phyloP scores from a whole-genome alignment of 1,284 basidiomycete species.

The Malassezia equina region DNA sequence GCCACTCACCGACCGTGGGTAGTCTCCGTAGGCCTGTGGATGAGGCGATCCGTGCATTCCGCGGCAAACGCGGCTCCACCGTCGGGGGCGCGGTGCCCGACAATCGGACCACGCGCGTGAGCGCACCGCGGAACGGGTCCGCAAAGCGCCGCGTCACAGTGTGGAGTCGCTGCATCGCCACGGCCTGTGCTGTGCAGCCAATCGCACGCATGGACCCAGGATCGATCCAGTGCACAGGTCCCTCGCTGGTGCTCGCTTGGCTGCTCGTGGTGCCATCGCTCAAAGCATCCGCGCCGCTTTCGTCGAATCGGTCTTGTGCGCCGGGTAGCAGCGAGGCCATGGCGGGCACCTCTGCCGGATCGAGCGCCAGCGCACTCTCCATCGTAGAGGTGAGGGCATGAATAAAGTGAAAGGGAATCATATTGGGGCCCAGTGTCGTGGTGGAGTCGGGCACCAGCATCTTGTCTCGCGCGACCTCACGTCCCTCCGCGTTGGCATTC shows the following conservation, averaged over 20 bases:
- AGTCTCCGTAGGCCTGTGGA: slow-evolving; percentile 1
- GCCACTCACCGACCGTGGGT: neutral
- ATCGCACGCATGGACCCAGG: slow-evolving; percentile 39
- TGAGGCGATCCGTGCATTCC: neutral
- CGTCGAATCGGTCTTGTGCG: slow-evolving; percentile 13
- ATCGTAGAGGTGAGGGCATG: slow-evolving; percentile 40
- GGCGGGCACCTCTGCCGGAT: slow-evolving; percentile 35
- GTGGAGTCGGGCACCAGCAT: slow-evolving; percentile 17
- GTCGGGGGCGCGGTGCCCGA: slow-evolving; percentile 20
- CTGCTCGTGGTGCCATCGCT: slow-evolving; percentile 12
- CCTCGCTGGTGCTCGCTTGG: slow-evolving; percentile 8
- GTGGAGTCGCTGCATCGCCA: slow-evolving; percentile 34
- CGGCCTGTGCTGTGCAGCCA: slow-evolving; percentile 39
- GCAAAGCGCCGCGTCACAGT: slow-evolving; percentile 38
- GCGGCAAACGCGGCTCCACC: neutral
- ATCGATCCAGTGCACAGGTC: slow-evolving; percentile 25
- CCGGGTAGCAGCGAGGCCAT: slow-evolving; percentile 19
- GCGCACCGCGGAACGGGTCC: slow-evolving; percentile 39
- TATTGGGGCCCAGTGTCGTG: slow-evolving; percentile 35
- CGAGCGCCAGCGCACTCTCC: slow-evolving; percentile 38
- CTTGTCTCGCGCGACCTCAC: neutral
- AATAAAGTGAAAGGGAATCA: slow-evolving; percentile 43
- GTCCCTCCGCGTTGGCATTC: neutral
- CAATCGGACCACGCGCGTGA: slow-evolving; percentile 27
- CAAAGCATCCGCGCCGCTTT: slow-evolving; percentile 14